Percentiles rank a stretch among this genome's conserved stretches.
Conservation (phyloP, 2,329 filamentous ascomycete species). For the Xylariales sp. region DNA sequence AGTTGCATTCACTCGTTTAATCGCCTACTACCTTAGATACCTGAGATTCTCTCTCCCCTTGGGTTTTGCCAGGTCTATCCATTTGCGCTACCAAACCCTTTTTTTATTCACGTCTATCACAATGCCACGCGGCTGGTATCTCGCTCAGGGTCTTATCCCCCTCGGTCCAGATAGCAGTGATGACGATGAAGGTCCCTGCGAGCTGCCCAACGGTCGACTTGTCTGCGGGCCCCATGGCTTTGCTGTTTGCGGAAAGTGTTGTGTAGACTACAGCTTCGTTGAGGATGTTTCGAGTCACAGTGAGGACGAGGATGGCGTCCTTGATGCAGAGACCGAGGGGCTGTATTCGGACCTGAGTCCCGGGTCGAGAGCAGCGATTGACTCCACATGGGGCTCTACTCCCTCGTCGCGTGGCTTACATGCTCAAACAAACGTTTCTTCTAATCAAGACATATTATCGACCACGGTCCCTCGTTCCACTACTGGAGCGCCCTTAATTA, state of each 20-base stretch:
- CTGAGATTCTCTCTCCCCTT: too few relatives aligned
- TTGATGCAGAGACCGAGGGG: slow-evolving; percentile 2
- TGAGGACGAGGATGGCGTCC: slow-evolving; percentile 23
- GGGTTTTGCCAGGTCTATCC: too few relatives aligned
- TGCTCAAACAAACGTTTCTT: not conserved
- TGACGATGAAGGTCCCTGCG: slow-evolving; percentile 51
- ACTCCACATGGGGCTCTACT: slow-evolving; percentile 12
- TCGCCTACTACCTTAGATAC: too few relatives aligned
- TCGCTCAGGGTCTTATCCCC: slow-evolving; percentile 46
- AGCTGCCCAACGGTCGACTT: slow-evolving; percentile 52
- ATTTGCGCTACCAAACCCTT: too few relatives aligned
- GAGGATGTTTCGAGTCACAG: slow-evolving; percentile 31
- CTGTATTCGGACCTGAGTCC: slow-evolving; percentile 10
- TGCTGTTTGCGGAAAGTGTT: slow-evolving; percentile 50
- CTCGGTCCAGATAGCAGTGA: slow-evolving; percentile 47
- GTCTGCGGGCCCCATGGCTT: slow-evolving; percentile 52
- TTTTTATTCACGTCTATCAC: slow-evolving; percentile 17
- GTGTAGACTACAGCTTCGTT: slow-evolving; percentile 52
- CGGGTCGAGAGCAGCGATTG: slow-evolving; percentile 13
- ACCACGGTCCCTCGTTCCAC: too few relatives aligned
- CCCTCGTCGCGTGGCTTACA: slow-evolving; percentile 52
- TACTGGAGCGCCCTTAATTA: too few relatives aligned
- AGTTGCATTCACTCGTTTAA: too few relatives aligned
- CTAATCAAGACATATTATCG: not conserved
- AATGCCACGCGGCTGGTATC: slow-evolving; percentile 47